Base-by-base conservation (phyloP, 2,329 filamentous ascomycete species). In the Sclerotiophoma versabilis region DNA sequence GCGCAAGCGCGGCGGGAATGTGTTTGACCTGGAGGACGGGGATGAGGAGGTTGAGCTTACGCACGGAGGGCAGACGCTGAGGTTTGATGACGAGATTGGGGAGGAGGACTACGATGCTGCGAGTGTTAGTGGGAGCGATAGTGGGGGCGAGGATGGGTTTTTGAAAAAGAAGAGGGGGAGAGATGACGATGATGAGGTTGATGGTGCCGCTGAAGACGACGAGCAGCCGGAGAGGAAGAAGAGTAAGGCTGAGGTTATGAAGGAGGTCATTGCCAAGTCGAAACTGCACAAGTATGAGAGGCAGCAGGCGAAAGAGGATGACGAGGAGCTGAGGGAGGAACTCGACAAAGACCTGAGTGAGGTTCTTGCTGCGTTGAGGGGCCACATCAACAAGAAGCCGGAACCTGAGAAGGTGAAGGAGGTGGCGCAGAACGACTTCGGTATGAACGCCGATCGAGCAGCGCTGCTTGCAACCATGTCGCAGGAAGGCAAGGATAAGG, bases 231-330 rank as follows among this genome's bases (percentile, higher is more conserved):
- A 93, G 66, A 84, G 89, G 54, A 97, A 96, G 76, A 99, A 97
- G 80, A 88, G 88, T 3, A 98, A 97, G 77, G 90, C 95, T 48
- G 95, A 99, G 75, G 91, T 99, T 43, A 97, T 98, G 91, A 90
- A 96, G 69, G 96, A 99, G 75, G 84, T 99, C 57, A 97, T 99
- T 63, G 91, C 93, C 57, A 99, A 99, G 77, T 98, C 93, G 1
- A 99, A 99, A 73, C 82, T 91, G 58, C 85, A 97, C 83, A 98
- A 96, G 77, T 93, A 93, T 70, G 93, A 98, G 77, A 87, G 95
- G 33, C 95, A 99, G 76, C 88, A 91, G 56, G 86, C 87, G 23
- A 97, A 96, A 71, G 95, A 98, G 57, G 92, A 95, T 43, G 95
- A 99, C 64, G 92, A 96, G 44, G 93, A 96, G 62, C 76, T 97